Base-by-base conservation (phyloP, 2,329 filamentous ascomycete species). In the Microdochium bolleyi region DNA sequence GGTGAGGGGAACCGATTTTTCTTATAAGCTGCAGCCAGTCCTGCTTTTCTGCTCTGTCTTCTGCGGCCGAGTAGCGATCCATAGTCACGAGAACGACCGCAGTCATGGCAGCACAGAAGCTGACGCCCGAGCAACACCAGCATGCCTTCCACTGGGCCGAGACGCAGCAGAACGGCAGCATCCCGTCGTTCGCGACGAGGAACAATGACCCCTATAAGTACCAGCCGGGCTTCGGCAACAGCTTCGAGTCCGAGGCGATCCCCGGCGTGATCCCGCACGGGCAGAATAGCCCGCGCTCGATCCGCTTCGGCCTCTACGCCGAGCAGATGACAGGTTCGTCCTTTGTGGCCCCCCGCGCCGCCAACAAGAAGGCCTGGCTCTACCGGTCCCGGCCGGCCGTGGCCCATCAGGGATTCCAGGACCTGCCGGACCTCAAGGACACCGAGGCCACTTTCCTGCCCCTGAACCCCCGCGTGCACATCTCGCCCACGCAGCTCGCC, bases 121-220 rank as follows among this genome's bases (percentile, higher is more conserved):
- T 46, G n/a, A 46, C 41, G 7, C 30, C 51, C 14, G 19, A 63
- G 44, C 73, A 78, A 46, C 78, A 77, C 56, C 73, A 77, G 52
- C 73, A 75, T 50, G 74, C 77, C 58, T 77, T 78, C 55, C 75
- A 78, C 60, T 83, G 80, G 79, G 79, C 78, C 0, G 78, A 80
- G 60, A 82, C 79, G n/a, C 79, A 83, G 57, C 73, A 81, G 60
- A 72, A 82, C 61, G 79, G 74, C 0, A 60, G 69, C 0, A 73
- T 82, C 24, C 79, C 78, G 11, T 80, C 78, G 0, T 83, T 82
- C 57, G 70, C 67, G 3, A 73, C 69, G 51, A 10, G 41, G 14
- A 10, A 46, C 19, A 46, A 46, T 22, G 41, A 72, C 70, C 62
- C 78, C 65, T 64, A 83, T 37, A 53, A 78, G 66, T 83, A 83